Percentiles rank a stretch among this genome's conserved stretches.
Conservation (phyloP, 148 eudicot genomes). For the Talinum fruticosum region DNA sequence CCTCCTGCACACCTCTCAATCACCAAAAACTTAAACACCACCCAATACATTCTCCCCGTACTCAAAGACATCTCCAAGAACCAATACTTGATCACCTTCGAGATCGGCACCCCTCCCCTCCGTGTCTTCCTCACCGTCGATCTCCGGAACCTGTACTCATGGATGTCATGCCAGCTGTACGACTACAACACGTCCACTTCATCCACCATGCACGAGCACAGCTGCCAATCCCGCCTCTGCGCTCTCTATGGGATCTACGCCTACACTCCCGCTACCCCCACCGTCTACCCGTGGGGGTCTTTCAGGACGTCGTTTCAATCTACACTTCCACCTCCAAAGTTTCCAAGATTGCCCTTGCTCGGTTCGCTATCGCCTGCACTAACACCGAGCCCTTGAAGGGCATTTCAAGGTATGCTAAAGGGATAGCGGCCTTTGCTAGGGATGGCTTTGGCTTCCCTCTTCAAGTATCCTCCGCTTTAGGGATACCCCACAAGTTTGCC, state of each 20-base stretch:
- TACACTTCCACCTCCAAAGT: constrained; percentile 18
- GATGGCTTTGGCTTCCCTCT: constrained; percentile 1
- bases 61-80: neutral
- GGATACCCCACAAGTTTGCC: constrained; percentile 19
- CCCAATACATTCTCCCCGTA: neutral
- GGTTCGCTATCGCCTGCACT: constrained; percentile 32
- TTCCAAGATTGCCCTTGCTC: no score
- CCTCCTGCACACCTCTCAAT: neutral
- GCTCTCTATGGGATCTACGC: neutral
- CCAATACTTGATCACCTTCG: neutral
- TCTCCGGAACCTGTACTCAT: neutral
- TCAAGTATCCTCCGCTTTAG: constrained; percentile 8
- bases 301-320: neutral
- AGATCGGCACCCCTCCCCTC: neutral
- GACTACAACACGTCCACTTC: neutral
- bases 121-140: neutral
- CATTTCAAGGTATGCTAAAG: neutral
- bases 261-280: no score
- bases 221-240: neutral
- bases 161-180: neutral
- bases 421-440: constrained; percentile 27
- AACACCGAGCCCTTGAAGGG: constrained; percentile 30
- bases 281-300: neutral
- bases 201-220: neutral
- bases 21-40: neutral